Percentiles rank a stretch among this genome's conserved stretches.
phyloP scores from a whole-genome alignment of 495 filamentous ascomycete species.

The Aspergillus panamensis region DNA sequence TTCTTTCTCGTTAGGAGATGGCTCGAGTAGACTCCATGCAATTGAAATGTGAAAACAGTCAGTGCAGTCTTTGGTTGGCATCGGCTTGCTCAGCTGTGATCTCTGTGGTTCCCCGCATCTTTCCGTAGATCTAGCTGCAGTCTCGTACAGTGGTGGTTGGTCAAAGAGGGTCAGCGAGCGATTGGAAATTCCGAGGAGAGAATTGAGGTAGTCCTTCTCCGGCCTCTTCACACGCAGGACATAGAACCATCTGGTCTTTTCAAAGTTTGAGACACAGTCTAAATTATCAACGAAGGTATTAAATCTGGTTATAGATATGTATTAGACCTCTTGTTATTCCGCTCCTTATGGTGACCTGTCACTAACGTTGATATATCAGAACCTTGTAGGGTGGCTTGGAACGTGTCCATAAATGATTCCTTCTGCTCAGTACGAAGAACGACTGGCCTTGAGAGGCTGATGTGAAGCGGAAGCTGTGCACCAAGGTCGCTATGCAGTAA shows the following conservation, averaged over 20 bases:
- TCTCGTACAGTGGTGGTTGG: constrained; percentile 70
- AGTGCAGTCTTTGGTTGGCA: constrained; percentile 34
- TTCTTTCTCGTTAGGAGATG: constrained; percentile 21
- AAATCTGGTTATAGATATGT: constrained; percentile 42
- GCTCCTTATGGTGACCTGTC: neutral
- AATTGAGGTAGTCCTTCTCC: constrained; percentile 54
- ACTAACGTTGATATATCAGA: constrained; percentile 48
- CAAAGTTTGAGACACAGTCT: constrained; percentile 69
- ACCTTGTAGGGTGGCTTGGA: constrained; percentile 32
- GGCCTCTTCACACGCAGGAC: constrained; percentile 59
- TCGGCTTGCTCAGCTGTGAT: constrained; percentile 5
- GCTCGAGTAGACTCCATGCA: constrained; percentile 62
- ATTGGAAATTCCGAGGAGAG: constrained; percentile 65
- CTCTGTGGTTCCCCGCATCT: neutral
- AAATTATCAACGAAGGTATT: constrained; percentile 41
- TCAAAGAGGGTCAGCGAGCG: constrained; percentile 50
- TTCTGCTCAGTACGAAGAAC: constrained; percentile 62
- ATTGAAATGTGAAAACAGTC: constrained; percentile 75
- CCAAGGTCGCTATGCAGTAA: constrained; percentile 74
- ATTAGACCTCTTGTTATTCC: neutral
- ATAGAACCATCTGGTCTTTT: constrained; percentile 81
- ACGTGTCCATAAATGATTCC: constrained; percentile 53
- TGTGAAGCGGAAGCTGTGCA: constrained; percentile 77
- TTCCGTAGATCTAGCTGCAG: neutral
- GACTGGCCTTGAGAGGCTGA: constrained; percentile 80